Conservation (phyloP, 2,329 filamentous ascomycete species). For the Cephalotrichum gorgonifer region DNA sequence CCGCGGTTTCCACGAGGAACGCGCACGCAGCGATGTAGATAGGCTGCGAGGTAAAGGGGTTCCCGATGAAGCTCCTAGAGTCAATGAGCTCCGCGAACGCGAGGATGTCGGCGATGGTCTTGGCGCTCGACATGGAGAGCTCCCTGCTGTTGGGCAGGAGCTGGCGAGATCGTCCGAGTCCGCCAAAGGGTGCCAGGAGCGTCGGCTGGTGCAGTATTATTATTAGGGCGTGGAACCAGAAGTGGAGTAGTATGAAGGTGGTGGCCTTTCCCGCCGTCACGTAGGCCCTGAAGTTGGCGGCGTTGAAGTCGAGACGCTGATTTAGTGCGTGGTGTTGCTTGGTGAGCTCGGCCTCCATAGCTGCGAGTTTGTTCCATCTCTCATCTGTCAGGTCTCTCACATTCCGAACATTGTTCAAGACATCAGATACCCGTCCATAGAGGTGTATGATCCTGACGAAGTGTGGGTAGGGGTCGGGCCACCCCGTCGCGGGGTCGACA, state of each 20-base stretch:
- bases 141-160: constrained; percentile 73
- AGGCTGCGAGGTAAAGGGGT: constrained; percentile 81
- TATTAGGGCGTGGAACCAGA: constrained; percentile 83
- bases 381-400: constrained; percentile 65
- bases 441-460: constrained; percentile 77
- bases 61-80: constrained; percentile 75
- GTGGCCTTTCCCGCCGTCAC: constrained; percentile 72
- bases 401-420: constrained; percentile 71
- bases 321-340: constrained; percentile 63
- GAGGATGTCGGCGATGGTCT: constrained; percentile 82
- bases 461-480: constrained; percentile 70
- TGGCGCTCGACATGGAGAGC: constrained; percentile 76
- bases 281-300: constrained; percentile 76
- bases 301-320: constrained; percentile 69
- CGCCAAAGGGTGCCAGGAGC: constrained; percentile 64
- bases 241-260: constrained; percentile 77
- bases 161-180: constrained; percentile 49
- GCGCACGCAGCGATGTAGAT: constrained; percentile 89
- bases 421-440: constrained; percentile 74
- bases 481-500: constrained; percentile 47
- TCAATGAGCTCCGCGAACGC: constrained; percentile 80
- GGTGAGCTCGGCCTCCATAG: constrained; percentile 75
- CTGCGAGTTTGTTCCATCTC: constrained; percentile 58
- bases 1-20: constrained; percentile 72
- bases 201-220: constrained; percentile 80